phyloP scores from a whole-genome alignment of 2,329 filamentous ascomycete genomes.

The Venturia aucupariae region DNA sequence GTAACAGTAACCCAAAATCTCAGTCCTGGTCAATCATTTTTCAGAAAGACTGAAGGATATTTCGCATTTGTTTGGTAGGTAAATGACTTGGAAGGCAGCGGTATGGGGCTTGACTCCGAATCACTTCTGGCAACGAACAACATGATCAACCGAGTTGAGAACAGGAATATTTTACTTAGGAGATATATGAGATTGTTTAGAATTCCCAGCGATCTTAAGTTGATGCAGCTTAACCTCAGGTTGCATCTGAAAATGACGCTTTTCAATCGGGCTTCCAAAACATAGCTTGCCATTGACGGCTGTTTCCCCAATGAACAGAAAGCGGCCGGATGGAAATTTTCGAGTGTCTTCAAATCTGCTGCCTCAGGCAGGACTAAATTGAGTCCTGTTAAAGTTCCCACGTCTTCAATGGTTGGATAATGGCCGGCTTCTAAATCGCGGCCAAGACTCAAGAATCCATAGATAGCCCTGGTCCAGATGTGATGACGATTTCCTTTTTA shows the following conservation, averaged over 20 bases:
- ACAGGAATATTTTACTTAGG: too few relatives aligned
- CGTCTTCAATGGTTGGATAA: too few relatives aligned
- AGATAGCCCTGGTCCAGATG: too few relatives aligned
- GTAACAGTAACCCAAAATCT: background rate
- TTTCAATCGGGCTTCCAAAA: background rate
- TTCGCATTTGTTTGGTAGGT: background rate
- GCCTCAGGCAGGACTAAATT: background rate
- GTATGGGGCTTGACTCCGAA: background rate
- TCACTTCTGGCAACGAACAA: background rate
- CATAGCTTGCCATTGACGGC: background rate
- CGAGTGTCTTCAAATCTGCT: too few relatives aligned
- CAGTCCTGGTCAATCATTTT: background rate
- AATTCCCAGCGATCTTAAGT: background rate
- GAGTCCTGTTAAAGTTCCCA: background rate
- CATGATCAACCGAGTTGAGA: too few relatives aligned
- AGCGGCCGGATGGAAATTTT: too few relatives aligned
- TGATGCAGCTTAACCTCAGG: background rate
- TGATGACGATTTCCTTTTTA: too few relatives aligned
- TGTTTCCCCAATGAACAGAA: too few relatives aligned
- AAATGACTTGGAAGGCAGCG: background rate
- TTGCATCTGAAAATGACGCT: background rate
- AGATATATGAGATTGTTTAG: too few relatives aligned
- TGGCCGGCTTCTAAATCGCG: too few relatives aligned
- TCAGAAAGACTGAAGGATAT: background rate
- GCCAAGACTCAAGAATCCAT: too few relatives aligned